Conservation (phyloP, 768 basidiomycete species). For the Amanita polypyramis region DNA sequence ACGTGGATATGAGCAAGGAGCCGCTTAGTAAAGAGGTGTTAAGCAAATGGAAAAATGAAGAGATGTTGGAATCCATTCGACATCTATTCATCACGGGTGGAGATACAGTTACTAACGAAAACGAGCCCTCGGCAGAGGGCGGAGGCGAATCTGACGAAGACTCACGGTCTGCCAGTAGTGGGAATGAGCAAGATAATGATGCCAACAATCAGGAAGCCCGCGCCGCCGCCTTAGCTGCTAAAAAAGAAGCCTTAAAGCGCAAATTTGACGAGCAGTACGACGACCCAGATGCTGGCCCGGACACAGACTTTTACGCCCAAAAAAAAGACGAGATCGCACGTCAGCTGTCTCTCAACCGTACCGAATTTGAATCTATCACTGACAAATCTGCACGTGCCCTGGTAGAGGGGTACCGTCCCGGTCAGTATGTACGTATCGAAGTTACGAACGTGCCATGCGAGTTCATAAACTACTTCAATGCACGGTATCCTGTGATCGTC, state of each 20-base stretch:
- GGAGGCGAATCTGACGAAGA: slow-evolving; percentile 34
- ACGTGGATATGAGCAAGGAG: slow-evolving; percentile 64
- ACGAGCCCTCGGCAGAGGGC: slow-evolving; percentile 29
- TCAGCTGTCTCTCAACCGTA: slow-evolving; percentile 72
- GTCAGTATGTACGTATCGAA: slow-evolving; percentile 89
- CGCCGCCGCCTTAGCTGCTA: slow-evolving; percentile 55
- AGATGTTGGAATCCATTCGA: slow-evolving; percentile 76
- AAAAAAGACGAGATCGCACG: slow-evolving; percentile 87
- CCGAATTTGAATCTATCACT: slow-evolving; percentile 77
- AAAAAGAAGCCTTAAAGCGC: slow-evolving; percentile 86
- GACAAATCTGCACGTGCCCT: slow-evolving; percentile 58
- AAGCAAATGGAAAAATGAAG: slow-evolving; percentile 77
- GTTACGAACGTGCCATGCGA: slow-evolving; percentile 79
- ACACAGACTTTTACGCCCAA: slow-evolving; percentile 82
- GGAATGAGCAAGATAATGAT: slow-evolving; percentile 16
- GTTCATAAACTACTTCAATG: slow-evolving; percentile 89
- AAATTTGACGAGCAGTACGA: slow-evolving; percentile 98
- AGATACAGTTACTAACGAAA: slow-evolving; percentile 22
- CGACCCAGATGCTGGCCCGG: slow-evolving; percentile 60
- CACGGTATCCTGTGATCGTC: slow-evolving; percentile 80
- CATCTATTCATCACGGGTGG: slow-evolving; percentile 84
- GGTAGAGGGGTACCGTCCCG: slow-evolving; percentile 87
- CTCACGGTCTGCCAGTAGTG: slow-evolving; percentile 20
- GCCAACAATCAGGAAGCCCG: slow-evolving; percentile 25
- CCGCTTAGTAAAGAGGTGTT: slow-evolving; percentile 36